Base-by-base conservation (phyloP, 305 asterid species). In the Fraxinus sp. region DNA sequence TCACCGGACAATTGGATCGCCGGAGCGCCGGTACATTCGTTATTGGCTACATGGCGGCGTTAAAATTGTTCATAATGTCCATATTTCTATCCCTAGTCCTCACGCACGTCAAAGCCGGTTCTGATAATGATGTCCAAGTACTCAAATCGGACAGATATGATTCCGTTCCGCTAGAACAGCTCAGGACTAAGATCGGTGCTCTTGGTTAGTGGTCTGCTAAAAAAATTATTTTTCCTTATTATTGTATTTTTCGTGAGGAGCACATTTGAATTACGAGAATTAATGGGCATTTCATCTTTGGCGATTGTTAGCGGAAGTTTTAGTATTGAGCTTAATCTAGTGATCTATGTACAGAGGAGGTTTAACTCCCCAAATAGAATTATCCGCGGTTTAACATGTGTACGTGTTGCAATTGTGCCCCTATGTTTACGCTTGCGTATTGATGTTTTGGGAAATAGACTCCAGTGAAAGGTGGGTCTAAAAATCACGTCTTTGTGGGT, bases 151-250 rank as follows among this genome's bases (percentile, higher is more conserved):
- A 85, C 76, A 86, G 79, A 80, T 35, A 73, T 10, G 93, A 85
- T 84, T 83, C 87, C 36, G 74, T 82, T 72, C 70, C 85, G 59
- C 79, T 91, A 62, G 91, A 87, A 74, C 84, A 80, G 74, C 88
- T 93, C 35, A 86, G 86, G 77, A 88, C 89, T 46, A 90, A 87
- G 93, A 92, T 93, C 88, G 89, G 79, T 9, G 33, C 76, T 49
- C 93, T 93, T 36, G 97, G 97, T 92, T 77, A 84, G 89, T 87
- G 83, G 88, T 87, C 78, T 28, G 11, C 9, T 72, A 10, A 7
- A 11, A 41, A 35, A 62, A 52, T 41, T 70, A 36, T 76, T 41
- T 79, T 59, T 85, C 37, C 39, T 87, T n/a, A 68, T 74, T 78
- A 72, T 30, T 82, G n/a, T 28, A 30, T 13, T 28, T 70, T 46